Evolutionary conservation across 2,329 filamentous ascomycete species (phyloP).

Genomic region (Elsinoe australis): DNA sequence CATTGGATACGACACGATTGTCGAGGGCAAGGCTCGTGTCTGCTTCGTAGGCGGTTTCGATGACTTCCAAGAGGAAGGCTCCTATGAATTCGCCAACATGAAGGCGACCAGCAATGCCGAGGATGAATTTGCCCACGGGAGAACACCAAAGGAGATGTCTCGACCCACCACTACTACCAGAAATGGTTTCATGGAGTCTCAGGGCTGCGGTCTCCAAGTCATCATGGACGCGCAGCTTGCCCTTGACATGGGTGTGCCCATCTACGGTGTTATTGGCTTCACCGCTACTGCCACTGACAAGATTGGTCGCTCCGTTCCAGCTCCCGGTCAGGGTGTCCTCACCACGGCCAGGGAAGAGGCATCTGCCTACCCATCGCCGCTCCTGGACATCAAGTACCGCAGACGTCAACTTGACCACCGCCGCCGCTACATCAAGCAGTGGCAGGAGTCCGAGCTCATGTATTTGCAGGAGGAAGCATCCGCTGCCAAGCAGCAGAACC

Average conservation of each 20-base stretch:
- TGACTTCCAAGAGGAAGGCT: slow-evolving; percentile 98
- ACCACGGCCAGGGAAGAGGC: slow-evolving; percentile 87
- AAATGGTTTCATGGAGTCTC: slow-evolving; percentile 98
- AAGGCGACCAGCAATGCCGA: slow-evolving; percentile 97
- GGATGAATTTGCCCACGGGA: slow-evolving; percentile 90
- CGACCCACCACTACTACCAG: slow-evolving; percentile 92
- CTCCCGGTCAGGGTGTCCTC: slow-evolving; percentile 91
- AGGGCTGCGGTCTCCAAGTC: slow-evolving; percentile 95
- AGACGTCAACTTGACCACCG: slow-evolving; percentile 89
- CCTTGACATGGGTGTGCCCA: slow-evolving; percentile 96
- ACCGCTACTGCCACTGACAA: slow-evolving; percentile 97
- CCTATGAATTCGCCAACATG: slow-evolving; percentile 99
- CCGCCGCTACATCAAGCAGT: slow-evolving; percentile 88
- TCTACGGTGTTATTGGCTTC: slow-evolving; percentile 87
- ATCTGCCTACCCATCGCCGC: slow-evolving; percentile 87
- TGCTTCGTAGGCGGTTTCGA: slow-evolving; percentile 98
- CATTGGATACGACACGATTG: slow-evolving; percentile 95
- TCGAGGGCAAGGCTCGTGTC: slow-evolving; percentile 94
- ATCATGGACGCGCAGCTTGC: slow-evolving; percentile 97
- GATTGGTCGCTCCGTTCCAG: slow-evolving; percentile 94
- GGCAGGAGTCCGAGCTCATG: slow-evolving; percentile 90
- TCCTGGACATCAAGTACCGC: slow-evolving; percentile 96
- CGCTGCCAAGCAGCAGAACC: slow-evolving; percentile 75
- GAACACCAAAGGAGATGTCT: slow-evolving; percentile 96
- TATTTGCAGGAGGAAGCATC: slow-evolving; percentile 88